A percentile compares a stretch with the other conserved stretches of the same genome.
These are phyloP conservation scores for Fusarium sp. DNA, from an alignment of 2,329 filamentous ascomycete genomes.

Conservation along the genomic window DNA sequence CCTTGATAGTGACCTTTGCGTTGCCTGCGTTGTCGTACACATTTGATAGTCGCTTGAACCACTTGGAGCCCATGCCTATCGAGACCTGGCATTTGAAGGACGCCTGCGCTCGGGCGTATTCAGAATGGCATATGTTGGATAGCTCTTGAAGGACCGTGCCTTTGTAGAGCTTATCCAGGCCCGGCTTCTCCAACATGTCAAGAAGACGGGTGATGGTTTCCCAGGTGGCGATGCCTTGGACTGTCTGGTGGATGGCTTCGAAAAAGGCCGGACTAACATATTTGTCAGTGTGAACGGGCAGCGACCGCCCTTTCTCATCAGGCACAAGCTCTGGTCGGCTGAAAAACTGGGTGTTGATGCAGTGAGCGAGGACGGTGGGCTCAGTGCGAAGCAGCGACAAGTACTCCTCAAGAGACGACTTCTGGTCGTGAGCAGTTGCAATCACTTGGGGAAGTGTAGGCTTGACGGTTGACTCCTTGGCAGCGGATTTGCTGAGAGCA, in stretches of 20 bases:
- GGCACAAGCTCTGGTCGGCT: conserved; percentile 55
- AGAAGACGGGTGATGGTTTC: conserved; percentile 54
- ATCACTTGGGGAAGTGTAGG: conserved; percentile 49
- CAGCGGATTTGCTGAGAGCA: conserved; percentile 49
- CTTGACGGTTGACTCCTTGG: conserved; percentile 39
- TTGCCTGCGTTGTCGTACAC: conserved; percentile 51
- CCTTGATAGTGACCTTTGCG: conserved; percentile 54
- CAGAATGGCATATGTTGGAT: conserved; percentile 57
- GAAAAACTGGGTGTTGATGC: conserved; percentile 53
- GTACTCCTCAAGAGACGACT: conserved; percentile 48
- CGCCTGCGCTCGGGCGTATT: conserved; percentile 54
- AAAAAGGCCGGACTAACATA: conserved; percentile 57
- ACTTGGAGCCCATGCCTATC: conserved; percentile 49
- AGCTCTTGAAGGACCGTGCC: conserved; percentile 58
- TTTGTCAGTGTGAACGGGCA: conserved; percentile 54
- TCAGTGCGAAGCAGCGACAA: conserved; percentile 50
- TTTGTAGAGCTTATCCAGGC: conserved; percentile 47
- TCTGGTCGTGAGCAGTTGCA: conserved; percentile 49
- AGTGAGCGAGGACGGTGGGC: conserved; percentile 48
- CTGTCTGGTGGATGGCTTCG: conserved; percentile 52
- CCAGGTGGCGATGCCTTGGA: conserved; percentile 55
- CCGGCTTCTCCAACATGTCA: conserved; percentile 43
- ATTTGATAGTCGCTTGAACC: conserved; percentile 56
- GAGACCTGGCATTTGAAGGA: conserved; percentile 56
- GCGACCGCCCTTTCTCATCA: conserved; percentile 57